Evolutionary conservation across 345 rosid species (phyloP), one percentile per base, ranked within the genome.

Genomic region (Rhodomyrtus tomentosa): DNA sequence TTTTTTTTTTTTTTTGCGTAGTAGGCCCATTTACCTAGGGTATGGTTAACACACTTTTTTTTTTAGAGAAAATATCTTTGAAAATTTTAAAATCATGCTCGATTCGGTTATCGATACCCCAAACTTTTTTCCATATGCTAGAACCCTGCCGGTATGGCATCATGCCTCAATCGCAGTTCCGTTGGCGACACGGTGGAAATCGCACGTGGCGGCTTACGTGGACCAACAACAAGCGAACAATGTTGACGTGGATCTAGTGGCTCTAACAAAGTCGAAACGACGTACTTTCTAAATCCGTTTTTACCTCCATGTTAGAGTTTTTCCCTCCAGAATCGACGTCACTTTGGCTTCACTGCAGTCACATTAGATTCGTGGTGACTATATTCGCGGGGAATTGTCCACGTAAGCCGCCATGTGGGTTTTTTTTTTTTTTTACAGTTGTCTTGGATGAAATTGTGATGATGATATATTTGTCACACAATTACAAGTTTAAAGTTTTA

Each of bases 301-400:
- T 27, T 58, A 1, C 20, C 72, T 27, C 4, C 1, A 0, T 1
- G 38, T 20, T 0, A 59, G 0, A 59, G 73, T 15, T 27, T 59
- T 58, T 58, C 4, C 68, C 36, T 13, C 1, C 2, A 1, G 0
- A 27, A 58, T n/a, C 2, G 8, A 56, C n/a, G 36, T 58, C 27
- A 18, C 36, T 58, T 15, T 59, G 40, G 40, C 73, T 27, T 59
- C 40, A 15, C 10, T 15, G 15, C 6, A 59, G 22, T 29, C 0
- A 0, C 15, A 29, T 59, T 3, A 16, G 5, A 58, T 58, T 27
- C 36, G 6, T 1, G 4, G 13, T 4, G 0, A 27, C 38, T 0
- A 7, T 27, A 1, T 27, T 13, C 0, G 0, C 7, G 6, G 4
- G 72, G 4, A 7, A 16, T 3, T 27, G 2, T 58, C 1, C 21